These are phyloP conservation scores for Saccharomycopsis oosterbeekiorum DNA, from an alignment of 805 yeast species.

Conservation along the genomic window DNA sequence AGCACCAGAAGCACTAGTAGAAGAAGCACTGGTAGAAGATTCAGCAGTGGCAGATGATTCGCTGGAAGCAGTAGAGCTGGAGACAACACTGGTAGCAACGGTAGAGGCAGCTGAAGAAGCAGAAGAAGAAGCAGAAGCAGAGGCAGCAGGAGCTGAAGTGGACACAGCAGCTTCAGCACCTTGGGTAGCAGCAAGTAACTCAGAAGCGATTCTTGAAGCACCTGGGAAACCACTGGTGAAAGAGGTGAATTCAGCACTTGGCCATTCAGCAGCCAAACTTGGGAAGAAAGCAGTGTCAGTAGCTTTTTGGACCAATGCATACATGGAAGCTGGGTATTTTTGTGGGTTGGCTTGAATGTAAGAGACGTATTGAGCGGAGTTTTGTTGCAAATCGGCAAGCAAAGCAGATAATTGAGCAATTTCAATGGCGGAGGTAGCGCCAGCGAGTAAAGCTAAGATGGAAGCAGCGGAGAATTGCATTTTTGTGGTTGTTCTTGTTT, in stretches of 20 bases:
- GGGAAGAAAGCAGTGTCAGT: conserved; percentile 3
- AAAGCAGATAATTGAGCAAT: conserved; percentile 11
- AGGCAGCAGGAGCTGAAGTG: conserved; percentile 4
- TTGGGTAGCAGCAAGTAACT: conserved; percentile 12
- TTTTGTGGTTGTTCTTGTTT: background rate
- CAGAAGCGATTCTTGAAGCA: conserved; percentile 12
- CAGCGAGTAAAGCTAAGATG: conserved; percentile 9
- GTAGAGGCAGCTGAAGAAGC: conserved; percentile 1
- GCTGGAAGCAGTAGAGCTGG: background rate
- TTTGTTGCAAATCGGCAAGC: conserved; percentile 12
- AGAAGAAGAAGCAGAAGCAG: conserved; percentile 2
- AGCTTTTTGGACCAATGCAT: conserved; percentile 8
- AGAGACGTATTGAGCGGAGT: conserved; percentile 16
- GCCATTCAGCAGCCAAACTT: conserved; percentile 10
- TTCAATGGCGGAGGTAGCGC: conserved; percentile 12
- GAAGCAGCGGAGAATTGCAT: conserved; percentile 14
- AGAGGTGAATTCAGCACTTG: conserved; percentile 14
- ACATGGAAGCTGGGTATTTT: conserved; percentile 14
- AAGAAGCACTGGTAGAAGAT: conserved; percentile 1
- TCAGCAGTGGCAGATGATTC: conserved; percentile 1
- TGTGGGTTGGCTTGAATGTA: conserved; percentile 17
- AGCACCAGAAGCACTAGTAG: conserved; percentile 11
- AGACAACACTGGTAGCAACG: background rate
- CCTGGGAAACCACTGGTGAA: conserved; percentile 17
- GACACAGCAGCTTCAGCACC: conserved; percentile 9